Evolutionary conservation across 2,329 filamentous ascomycete genomes (phyloP), one percentile per base, ranked within the genome.

Genomic region (Diplocarpon rosae): DNA sequence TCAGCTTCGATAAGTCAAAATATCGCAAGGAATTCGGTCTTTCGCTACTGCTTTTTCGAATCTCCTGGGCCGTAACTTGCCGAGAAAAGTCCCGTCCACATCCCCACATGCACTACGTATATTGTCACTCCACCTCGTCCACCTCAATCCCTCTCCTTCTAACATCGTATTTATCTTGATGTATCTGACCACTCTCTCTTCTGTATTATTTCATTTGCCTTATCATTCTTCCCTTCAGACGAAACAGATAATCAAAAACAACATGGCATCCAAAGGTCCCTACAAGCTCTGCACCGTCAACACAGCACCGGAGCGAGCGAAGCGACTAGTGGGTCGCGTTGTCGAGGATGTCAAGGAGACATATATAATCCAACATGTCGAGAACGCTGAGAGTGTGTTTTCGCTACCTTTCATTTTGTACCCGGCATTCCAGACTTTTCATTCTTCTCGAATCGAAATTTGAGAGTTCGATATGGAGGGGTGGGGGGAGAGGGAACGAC

Each of bases 281-380:
- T 83, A 71, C 63, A 73, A 68, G 54, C 70, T 84, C 11, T 72
- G 83, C 27, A 84, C 78, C 1, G 78, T 84, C 52, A 84, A 83
- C 64, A 82, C 73, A 1, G 76, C 73, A 1, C 79, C 80, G 0
- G 78, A 81, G 50, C 69, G 79, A 45, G 80, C 80, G 29, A 75
- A 76, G 63, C 63, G 67, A 7, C 62, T 85, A 29, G 73, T 82
- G 54, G 78, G 79, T 10, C 69, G 75, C 0, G 62, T 85, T 31
- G 68, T 73, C 10, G 75, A 80, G 45, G 71, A 69, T 11, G 62
- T 85, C 28, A 78, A 77, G 58, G 77, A 80, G 44, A 65, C 64
- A 32, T 84, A 83, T 61, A 75, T 69, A 1, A 82, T 85, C 52
- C 65, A 72, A 31, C 69, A 84, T 57, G 68, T 73, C 17, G 76